A percentile compares a stretch with the other conserved stretches of the same genome.
Conservation (phyloP, 768 basidiomycete genomes). For the Zangia roseola region DNA sequence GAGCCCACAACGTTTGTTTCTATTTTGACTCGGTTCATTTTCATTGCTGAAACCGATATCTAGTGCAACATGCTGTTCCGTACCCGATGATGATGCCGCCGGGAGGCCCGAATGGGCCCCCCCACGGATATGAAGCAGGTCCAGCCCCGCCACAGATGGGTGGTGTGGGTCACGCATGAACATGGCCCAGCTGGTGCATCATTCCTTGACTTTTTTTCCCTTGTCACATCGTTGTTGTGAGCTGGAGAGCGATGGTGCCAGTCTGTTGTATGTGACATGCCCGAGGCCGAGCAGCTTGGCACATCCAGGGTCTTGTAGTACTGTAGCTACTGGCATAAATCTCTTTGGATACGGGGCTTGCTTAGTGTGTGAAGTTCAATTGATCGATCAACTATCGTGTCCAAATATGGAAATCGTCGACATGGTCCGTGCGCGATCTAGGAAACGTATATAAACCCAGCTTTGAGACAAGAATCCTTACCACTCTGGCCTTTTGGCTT, state of each 20-base stretch:
- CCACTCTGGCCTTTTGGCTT: slow-evolving; percentile 60
- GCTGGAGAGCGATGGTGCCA: slow-evolving; percentile 22
- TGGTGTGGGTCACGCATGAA: slow-evolving; percentile 61
- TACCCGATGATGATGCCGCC: slow-evolving; percentile 91
- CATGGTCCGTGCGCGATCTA: slow-evolving; percentile 20
- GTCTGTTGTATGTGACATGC: slow-evolving; percentile 30
- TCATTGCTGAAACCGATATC: slow-evolving; percentile 28
- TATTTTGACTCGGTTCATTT: slow-evolving; percentile 16
- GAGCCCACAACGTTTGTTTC: slow-evolving; percentile 74
- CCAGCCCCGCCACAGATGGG: slow-evolving; percentile 77
- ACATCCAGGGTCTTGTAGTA: slow-evolving; percentile 13
- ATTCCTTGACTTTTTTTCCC: slow-evolving; percentile 8
- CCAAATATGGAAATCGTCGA: too few relatives aligned
- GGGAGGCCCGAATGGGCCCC: slow-evolving; percentile 61
- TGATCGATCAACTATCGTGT: too few relatives aligned
- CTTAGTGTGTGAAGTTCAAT: background rate
- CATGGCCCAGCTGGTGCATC: slow-evolving; percentile 13
- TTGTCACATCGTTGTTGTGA: slow-evolving; percentile 27
- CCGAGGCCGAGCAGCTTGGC: slow-evolving; percentile 6
- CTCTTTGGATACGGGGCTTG: slow-evolving; percentile 23
- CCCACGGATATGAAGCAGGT: slow-evolving; percentile 69
- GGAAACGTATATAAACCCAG: slow-evolving; percentile 10
- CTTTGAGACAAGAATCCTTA: slow-evolving; percentile 2
- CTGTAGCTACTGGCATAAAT: slow-evolving; percentile 30
- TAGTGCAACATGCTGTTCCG: slow-evolving; percentile 85